Evolutionary conservation across 1,139 yeast species (phyloP).

Genomic region (Hyphopichia wangnamkhiaoensis): DNA sequence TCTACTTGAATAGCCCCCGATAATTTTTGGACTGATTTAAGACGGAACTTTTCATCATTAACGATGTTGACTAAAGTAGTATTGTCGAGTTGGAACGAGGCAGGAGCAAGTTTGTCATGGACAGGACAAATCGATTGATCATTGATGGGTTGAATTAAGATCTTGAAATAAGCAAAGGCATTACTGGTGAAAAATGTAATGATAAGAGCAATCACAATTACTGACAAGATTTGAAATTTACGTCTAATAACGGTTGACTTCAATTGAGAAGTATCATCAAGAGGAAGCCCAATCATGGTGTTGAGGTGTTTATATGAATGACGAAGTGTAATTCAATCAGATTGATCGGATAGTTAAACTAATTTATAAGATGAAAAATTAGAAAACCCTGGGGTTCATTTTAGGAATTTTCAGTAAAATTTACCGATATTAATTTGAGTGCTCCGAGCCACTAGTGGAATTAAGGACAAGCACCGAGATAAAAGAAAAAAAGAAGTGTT

Average conservation of each 20-base stretch:
- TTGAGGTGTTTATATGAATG: too few relatives aligned
- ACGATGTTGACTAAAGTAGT: slow-evolving; percentile 35
- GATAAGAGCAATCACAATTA: slow-evolving; percentile 12
- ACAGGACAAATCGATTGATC: slow-evolving; percentile 28
- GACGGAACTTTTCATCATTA: slow-evolving; percentile 34
- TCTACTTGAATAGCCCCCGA: slow-evolving; percentile 46
- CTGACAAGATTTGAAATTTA: slow-evolving; percentile 6
- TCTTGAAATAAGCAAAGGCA: slow-evolving; percentile 20
- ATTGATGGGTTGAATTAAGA: slow-evolving; percentile 21
- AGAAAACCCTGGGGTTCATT: too few relatives aligned
- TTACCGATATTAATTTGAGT: too few relatives aligned
- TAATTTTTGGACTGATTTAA: slow-evolving; percentile 35
- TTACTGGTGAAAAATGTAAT: slow-evolving; percentile 24
- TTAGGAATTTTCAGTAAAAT: too few relatives aligned
- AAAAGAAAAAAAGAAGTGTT: too few relatives aligned
- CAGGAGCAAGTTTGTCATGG: slow-evolving; percentile 31
- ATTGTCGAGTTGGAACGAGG: slow-evolving; percentile 30
- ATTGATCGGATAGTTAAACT: too few relatives aligned
- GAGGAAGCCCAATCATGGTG: slow-evolving; percentile 18
- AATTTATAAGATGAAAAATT: too few relatives aligned
- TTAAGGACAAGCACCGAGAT: too few relatives aligned
- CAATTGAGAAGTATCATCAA: slow-evolving; percentile 8
- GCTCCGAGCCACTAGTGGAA: too few relatives aligned
- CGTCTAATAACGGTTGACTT: slow-evolving; percentile 1
- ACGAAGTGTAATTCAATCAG: too few relatives aligned